phyloP scores from a whole-genome alignment of 1,139 yeast genomes.

The Geotrichum histeridarum region DNA sequence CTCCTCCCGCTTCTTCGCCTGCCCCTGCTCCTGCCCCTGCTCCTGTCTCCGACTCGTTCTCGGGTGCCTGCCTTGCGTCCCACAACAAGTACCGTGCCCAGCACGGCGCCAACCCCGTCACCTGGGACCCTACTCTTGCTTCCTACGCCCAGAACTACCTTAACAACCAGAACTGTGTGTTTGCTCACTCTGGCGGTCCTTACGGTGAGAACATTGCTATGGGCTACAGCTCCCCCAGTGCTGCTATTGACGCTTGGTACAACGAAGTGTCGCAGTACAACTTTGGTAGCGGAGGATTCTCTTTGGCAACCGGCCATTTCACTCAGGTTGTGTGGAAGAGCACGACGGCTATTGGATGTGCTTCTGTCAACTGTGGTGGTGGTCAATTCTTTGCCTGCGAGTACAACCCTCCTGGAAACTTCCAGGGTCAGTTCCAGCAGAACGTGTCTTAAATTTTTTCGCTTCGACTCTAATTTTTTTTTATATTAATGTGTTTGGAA shows the following conservation, averaged over 20 bases:
- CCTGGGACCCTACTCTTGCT: constrained; percentile 66
- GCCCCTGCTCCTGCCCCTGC: constrained; percentile 10
- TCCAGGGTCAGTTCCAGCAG: constrained; percentile 42
- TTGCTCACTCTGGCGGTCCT: constrained; percentile 71
- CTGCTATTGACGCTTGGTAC: constrained; percentile 82
- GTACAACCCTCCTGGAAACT: constrained; percentile 40
- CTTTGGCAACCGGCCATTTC: constrained; percentile 61
- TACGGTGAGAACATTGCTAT: constrained; percentile 87
- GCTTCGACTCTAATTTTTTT: neutral
- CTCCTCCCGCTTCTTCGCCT: constrained; percentile 12
- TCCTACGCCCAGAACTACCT: constrained; percentile 60
- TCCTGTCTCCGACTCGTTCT: constrained; percentile 23
- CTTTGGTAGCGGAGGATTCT: constrained; percentile 43
- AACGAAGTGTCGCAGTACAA: constrained; percentile 54
- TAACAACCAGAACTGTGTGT: constrained; percentile 62
- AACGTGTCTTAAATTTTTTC: constrained; percentile 42
- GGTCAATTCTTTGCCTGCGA: constrained; percentile 39
- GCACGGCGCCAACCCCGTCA: constrained; percentile 55
- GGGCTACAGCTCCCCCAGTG: constrained; percentile 53
- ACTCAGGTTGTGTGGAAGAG: constrained; percentile 82
- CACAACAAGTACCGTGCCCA: constrained; percentile 67
- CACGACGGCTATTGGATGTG: constrained; percentile 71
- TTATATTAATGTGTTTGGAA: neutral
- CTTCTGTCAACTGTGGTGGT: constrained; percentile 41
- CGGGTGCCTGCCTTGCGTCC: constrained; percentile 41